A percentile compares a stretch with the other conserved stretches of the same genome.
Conservation (phyloP, 1,284 basidiomycete genomes). For the Pseudozyma thailandica region DNA sequence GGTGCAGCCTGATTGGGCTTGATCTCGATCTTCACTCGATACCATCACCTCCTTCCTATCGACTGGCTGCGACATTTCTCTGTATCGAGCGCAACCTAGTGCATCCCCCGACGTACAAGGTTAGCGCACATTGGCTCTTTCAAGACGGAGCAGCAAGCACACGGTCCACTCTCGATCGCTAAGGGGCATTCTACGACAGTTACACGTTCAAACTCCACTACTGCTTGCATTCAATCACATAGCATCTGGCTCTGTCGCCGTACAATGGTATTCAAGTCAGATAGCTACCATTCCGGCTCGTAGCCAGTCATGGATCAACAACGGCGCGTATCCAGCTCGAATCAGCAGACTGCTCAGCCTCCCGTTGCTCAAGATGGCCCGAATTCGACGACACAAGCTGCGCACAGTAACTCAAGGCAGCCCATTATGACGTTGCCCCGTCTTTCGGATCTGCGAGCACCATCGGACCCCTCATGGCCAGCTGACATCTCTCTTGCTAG, state of each 20-base stretch:
- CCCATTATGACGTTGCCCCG: background rate
- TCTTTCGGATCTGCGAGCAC: background rate
- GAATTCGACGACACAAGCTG: background rate
- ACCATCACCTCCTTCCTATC: background rate
- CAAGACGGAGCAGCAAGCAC: too few relatives aligned
- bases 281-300: background rate
- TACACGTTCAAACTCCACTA: too few relatives aligned
- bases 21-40: background rate
- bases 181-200: too few relatives aligned
- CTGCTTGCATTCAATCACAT: too few relatives aligned
- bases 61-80: too few relatives aligned
- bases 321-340: background rate
- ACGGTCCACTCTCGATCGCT: too few relatives aligned
- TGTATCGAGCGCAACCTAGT: too few relatives aligned
- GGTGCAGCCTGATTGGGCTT: too few relatives aligned
- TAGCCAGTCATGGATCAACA: constrained; percentile 9
- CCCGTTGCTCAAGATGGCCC: background rate
- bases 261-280: background rate
- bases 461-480: background rate
- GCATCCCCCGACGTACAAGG: too few relatives aligned
- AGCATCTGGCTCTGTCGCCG: too few relatives aligned
- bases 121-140: too few relatives aligned
- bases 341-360: constrained; percentile 4
- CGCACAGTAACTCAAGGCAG: background rate
- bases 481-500: background rate